phyloP scores from a whole-genome alignment of 768 basidiomycete genomes.

The Coprinopsis cinerea region DNA sequence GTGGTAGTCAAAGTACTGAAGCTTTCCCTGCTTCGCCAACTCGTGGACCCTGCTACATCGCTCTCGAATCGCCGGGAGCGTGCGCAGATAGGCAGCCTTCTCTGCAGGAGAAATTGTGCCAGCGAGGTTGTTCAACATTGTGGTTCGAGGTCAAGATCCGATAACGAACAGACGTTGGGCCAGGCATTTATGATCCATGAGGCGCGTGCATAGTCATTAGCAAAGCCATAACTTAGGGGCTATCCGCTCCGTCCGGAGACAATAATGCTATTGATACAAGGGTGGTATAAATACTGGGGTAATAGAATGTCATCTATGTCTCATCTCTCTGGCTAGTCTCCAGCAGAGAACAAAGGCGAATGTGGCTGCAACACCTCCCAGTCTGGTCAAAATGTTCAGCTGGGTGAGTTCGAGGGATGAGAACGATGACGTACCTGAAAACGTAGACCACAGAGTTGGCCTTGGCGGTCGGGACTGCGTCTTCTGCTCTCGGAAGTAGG shows the following conservation, averaged over 20 bases:
- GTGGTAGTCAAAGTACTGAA: conserved; percentile 84
- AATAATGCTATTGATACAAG: neutral
- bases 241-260: neutral
- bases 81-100: conserved; percentile 68
- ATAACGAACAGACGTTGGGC: too few relatives aligned
- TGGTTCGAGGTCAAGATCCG: neutral
- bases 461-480: conserved; percentile 20
- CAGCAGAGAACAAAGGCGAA: conserved; percentile 52
- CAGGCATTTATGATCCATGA: too few relatives aligned
- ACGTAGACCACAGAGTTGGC: conserved; percentile 77
- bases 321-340: conserved; percentile 48
- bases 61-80: conserved; percentile 85
- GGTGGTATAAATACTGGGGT: neutral
- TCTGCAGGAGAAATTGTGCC: conserved; percentile 24
- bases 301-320: conserved; percentile 27
- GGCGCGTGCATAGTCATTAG: too few relatives aligned
- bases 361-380: conserved; percentile 51
- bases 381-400: conserved; percentile 24
- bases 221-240: neutral
- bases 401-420: neutral
- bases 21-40: conserved; percentile 66
- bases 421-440: conserved; percentile 54
- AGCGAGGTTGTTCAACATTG: conserved; percentile 25
- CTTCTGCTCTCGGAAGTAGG: conserved; percentile 8
- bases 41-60: conserved; percentile 74